These are phyloP conservation scores for Ceratocystis harringtonii DNA, from an alignment of 2,329 filamentous ascomycete genomes.

Conservation along the genomic window DNA sequence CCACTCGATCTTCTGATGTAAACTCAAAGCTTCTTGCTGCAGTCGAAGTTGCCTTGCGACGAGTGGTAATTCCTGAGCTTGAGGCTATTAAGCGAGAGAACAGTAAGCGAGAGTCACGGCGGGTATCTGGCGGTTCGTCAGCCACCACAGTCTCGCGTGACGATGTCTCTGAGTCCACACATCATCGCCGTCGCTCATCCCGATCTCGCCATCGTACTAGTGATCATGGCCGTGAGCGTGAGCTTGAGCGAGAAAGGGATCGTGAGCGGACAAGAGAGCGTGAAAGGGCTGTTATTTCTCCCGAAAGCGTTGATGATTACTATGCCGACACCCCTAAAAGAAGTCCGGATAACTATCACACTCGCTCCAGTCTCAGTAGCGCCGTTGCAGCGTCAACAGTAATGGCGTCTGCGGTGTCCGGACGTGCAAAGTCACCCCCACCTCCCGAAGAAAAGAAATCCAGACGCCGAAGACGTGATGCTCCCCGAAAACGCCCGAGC, in stretches of 20 bases:
- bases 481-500: conserved; percentile 31
- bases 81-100: conserved; percentile 84
- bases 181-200: conserved; percentile 43
- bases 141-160: conserved; percentile 40
- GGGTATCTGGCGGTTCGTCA: conserved; percentile 47
- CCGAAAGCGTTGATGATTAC: conserved; percentile 14
- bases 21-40: conserved; percentile 83
- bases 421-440: conserved; percentile 18
- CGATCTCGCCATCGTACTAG: conserved; percentile 18
- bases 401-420: conserved; percentile 23
- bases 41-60: conserved; percentile 82
- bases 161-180: conserved; percentile 35
- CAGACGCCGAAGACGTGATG: conserved; percentile 37
- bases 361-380: conserved; percentile 22
- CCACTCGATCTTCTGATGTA: conserved; percentile 43
- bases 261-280: conserved; percentile 25
- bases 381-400: conserved; percentile 21
- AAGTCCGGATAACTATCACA: conserved; percentile 30
- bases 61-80: conserved; percentile 79
- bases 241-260: conserved; percentile 1
- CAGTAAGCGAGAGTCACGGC: conserved; percentile 54
- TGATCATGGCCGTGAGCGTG: neutral
- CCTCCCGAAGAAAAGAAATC: conserved; percentile 20
- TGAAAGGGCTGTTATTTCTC: conserved; percentile 25
- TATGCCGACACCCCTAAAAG: conserved; percentile 30